Conservation (phyloP, 345 rosid genomes). For the Citrus inodora region DNA sequence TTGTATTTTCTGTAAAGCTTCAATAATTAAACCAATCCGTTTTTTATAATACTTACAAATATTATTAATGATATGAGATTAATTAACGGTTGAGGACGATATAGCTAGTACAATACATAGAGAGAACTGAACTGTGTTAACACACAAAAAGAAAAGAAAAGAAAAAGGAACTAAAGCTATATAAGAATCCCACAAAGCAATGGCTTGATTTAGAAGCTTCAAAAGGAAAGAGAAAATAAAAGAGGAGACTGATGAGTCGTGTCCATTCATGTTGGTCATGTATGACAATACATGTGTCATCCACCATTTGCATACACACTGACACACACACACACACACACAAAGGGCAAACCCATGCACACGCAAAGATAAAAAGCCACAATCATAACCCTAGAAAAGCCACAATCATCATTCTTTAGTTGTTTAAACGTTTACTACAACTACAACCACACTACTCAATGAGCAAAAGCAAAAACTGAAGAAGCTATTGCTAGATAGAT, state of each 20-base stretch:
- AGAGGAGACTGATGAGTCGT: conserved; percentile 18
- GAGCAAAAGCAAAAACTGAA: background rate
- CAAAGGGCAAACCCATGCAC: conserved; percentile 18
- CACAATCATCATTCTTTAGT: conserved; percentile 17
- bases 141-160: no score
- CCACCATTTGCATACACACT: conserved; percentile 11
- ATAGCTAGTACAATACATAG: no score
- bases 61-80: no score
- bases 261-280: conserved; percentile 26
- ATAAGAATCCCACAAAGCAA: conserved; percentile 32
- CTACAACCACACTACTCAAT: background rate
- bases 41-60: no score
- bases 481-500: no score
- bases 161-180: background rate
- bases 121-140: no score
- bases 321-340: background rate
- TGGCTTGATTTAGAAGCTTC: conserved; percentile 40
- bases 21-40: no score
- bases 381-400: conserved; percentile 51
- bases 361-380: conserved; percentile 61
- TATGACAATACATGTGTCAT: background rate
- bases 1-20: no score
- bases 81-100: no score
- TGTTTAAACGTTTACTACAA: background rate
- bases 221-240: background rate